phyloP scores from a whole-genome alignment of 139 green algal genomes.

The Haematococcus lacustris region DNA sequence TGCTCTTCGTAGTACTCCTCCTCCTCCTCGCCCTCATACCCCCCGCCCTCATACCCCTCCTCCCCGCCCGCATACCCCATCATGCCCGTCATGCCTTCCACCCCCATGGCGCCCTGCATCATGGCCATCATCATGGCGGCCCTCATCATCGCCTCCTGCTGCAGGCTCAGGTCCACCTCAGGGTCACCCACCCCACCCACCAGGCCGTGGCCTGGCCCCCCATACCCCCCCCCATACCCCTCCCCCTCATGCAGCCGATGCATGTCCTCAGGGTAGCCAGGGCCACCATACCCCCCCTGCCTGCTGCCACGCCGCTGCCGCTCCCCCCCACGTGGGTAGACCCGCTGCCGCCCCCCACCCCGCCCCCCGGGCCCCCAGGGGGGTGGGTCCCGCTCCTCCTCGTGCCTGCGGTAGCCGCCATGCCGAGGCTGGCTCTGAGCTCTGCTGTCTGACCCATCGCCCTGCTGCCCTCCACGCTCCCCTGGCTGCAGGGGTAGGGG shows the following conservation, averaged over 20 bases:
- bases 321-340: not conserved
- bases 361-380: not conserved
- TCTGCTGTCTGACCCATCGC: no score
- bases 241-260: not conserved
- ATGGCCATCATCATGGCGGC: slow-evolving; percentile 8
- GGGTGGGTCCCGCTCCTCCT: not conserved
- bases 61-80: not conserved
- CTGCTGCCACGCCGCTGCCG: no score
- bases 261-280: not conserved
- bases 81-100: slow-evolving; percentile 3
- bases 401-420: not conserved
- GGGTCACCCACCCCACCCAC: not conserved
- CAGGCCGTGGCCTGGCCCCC: not conserved
- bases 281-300: slow-evolving; percentile 1
- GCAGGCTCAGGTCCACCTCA: not conserved
- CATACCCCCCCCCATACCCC: not conserved
- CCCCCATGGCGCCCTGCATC: not conserved
- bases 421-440: not conserved
- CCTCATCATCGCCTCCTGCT: not conserved
- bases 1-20: slow-evolving; percentile 2
- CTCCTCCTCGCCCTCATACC: no score
- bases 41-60: slow-evolving; percentile 1
- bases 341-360: not conserved
- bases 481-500: no score
- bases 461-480: no score